Percentiles rank a stretch among this genome's conserved stretches.
Conservation (phyloP, 108 stramenopile genomes). For the Pseudonitzschia multiseries region DNA sequence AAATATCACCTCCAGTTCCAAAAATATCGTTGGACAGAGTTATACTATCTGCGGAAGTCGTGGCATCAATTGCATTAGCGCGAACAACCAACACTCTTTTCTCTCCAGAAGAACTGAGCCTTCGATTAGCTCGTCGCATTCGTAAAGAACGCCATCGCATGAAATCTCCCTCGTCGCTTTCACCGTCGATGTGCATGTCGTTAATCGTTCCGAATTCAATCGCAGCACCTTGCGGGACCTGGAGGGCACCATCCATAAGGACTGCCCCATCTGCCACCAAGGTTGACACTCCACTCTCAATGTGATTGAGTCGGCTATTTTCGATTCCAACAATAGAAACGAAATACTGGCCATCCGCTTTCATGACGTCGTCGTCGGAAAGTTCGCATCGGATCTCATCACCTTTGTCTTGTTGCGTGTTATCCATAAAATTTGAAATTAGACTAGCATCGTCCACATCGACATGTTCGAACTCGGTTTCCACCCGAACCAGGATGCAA, state of each 20-base stretch:
- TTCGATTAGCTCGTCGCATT: neutral
- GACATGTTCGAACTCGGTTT: constrained; percentile 5
- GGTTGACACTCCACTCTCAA: constrained; percentile 11
- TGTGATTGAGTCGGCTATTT: neutral
- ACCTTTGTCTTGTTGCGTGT: neutral
- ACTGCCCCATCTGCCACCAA: constrained; percentile 20
- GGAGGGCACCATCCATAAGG: constrained; percentile 8
- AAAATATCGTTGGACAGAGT: constrained; percentile 23
- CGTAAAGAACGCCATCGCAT: neutral
- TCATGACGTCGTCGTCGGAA: neutral
- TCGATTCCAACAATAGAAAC: constrained; percentile 14
- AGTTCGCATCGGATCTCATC: constrained; percentile 7
- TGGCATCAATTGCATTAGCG: neutral
- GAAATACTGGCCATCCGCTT: constrained; percentile 15
- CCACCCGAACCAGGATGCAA: constrained; percentile 6
- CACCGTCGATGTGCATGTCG: neutral
- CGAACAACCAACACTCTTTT: constrained; percentile 18
- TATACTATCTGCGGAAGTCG: neutral
- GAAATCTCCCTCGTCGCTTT: neutral
- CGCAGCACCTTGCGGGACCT: neutral
- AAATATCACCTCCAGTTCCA: constrained; percentile 27
- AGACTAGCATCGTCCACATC: neutral
- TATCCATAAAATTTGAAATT: neutral
- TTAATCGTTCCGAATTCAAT: constrained; percentile 8
- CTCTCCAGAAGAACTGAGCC: neutral